Percentiles rank a stretch among this genome's conserved stretches.
These are phyloP conservation scores for Candida dajiaensis DNA, from an alignment of 805 yeast genomes.

Conservation along the genomic window DNA sequence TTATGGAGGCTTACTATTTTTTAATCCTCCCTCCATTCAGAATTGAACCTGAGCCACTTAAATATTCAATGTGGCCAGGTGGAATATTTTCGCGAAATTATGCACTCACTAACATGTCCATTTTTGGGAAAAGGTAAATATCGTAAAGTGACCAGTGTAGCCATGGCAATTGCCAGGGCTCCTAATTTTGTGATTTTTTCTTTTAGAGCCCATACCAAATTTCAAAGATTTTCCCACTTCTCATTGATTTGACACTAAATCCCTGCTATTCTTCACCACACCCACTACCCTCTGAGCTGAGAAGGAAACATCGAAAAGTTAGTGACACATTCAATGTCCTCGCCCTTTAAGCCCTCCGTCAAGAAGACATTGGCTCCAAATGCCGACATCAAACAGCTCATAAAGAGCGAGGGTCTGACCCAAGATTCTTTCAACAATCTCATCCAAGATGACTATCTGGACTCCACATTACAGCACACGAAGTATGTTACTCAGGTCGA, in stretches of 20 bases:
- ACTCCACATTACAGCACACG: constrained; percentile 5
- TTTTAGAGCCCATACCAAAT: too few relatives aligned
- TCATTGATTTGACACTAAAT: neutral
- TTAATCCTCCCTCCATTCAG: neutral
- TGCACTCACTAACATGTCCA: neutral
- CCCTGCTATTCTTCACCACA: too few relatives aligned
- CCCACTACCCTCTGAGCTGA: too few relatives aligned
- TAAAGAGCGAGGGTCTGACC: constrained; percentile 8
- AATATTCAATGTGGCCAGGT: neutral
- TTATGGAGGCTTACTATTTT: neutral
- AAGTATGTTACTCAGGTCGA: constrained; percentile 2
- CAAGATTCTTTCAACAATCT: constrained; percentile 18
- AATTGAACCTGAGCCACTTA: neutral
- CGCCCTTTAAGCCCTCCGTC: constrained; percentile 11
- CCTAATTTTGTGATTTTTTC: neutral
- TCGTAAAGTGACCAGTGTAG: neutral
- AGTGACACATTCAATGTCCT: constrained; percentile 1
- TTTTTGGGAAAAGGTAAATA: neutral
- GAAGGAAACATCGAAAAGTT: neutral
- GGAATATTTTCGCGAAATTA: neutral
- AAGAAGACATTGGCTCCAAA: constrained; percentile 19
- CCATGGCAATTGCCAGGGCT: neutral
- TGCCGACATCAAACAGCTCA: constrained; percentile 10
- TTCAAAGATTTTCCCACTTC: neutral
- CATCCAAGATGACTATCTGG: constrained; percentile 9